Percentiles rank a stretch among this genome's conserved stretches.
phyloP scores from a whole-genome alignment of 495 filamentous ascomycete genomes.

The Podospora comata region DNA sequence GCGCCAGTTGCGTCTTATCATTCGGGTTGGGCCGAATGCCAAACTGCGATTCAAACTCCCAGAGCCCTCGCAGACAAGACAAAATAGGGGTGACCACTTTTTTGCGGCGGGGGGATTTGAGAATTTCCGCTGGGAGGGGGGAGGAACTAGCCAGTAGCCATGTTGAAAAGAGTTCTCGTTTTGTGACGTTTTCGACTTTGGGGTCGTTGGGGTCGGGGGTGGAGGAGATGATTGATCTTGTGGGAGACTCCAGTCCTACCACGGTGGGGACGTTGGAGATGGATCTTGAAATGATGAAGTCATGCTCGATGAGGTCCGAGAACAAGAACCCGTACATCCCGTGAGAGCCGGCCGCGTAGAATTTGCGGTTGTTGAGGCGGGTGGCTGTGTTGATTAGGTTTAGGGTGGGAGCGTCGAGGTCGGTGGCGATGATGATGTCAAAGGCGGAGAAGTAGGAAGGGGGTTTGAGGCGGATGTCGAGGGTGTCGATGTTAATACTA shows the following conservation, averaged over 20 bases:
- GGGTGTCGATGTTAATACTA: conserved; percentile 64
- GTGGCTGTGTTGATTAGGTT: conserved; percentile 78
- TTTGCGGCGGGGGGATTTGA: conserved; percentile 61
- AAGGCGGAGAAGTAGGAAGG: conserved; percentile 72
- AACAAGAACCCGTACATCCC: conserved; percentile 96
- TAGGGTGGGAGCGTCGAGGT: conserved; percentile 69
- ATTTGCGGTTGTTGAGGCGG: conserved; percentile 67
- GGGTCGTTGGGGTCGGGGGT: conserved; percentile 66
- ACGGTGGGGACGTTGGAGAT: conserved; percentile 69
- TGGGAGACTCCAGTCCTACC: conserved; percentile 65
- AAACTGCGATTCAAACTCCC: conserved; percentile 65
- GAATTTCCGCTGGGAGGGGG: conserved; percentile 65
- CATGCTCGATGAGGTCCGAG: conserved; percentile 81
- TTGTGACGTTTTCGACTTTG: conserved; percentile 78
- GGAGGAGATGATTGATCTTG: conserved; percentile 69
- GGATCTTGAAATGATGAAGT: conserved; percentile 81
- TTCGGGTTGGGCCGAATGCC: conserved; percentile 51
- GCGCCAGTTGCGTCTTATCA: conserved; percentile 55
- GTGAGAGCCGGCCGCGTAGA: conserved; percentile 85
- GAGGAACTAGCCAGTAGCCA: conserved; percentile 69
- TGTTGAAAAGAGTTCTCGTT: conserved; percentile 83
- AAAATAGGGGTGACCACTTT: conserved; percentile 76
- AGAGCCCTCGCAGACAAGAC: conserved; percentile 76
- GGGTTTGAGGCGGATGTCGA: conserved; percentile 59
- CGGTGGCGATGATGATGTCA: conserved; percentile 87